Evolutionary conservation across 768 basidiomycete genomes (phyloP), one percentile per base, ranked within the genome.

Genomic region (Boletus vinaceobasis): DNA sequence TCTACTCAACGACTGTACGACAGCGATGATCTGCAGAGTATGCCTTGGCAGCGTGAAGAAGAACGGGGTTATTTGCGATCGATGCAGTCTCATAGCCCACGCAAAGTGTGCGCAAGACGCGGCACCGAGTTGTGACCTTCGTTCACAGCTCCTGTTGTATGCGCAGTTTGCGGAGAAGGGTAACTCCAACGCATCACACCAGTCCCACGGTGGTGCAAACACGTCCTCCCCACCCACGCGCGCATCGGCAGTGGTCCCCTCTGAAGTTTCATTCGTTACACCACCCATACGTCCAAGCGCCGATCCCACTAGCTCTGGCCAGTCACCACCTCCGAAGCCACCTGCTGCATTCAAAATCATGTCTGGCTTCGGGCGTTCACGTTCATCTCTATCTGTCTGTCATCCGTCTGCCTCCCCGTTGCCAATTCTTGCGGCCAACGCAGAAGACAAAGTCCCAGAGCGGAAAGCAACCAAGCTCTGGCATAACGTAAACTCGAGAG

Each of bases 81-180:
- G 86, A 58, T 98, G 95, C 74, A 93, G 87, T 60, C 81, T 98
- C 56, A 90, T 98, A 57, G 84, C 87, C 26, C 95, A 98, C 69
- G 74, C 84, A 23, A 87, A 86, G 65, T 93, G 92, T 61, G 81
- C 84, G 0, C 61, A 71, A 35, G 83, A 86, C 56, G 87, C 91
- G 1, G 84, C 89, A 9, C 85, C 86, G 5, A 89, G 86, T 3
- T 93, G 91, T 62, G 88, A 93, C 65, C 78, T 92, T 39, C 87
- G 88, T 53, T 82, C 88, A 2, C 89, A 90, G 65, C 78, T 93
- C n/a, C 73, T 92, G 43, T 70, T 84, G 44, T 88, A 88, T 58
- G 87, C 88, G 0, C 85, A 90, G 56, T 88, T 89, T 61, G 87
- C 89, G 21, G 86, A 87, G 70, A 80, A 80, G 56, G 83, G 84